Evolutionary conservation across 1,284 basidiomycete genomes (phyloP).

Genomic region (Ustilago trichophora): DNA sequence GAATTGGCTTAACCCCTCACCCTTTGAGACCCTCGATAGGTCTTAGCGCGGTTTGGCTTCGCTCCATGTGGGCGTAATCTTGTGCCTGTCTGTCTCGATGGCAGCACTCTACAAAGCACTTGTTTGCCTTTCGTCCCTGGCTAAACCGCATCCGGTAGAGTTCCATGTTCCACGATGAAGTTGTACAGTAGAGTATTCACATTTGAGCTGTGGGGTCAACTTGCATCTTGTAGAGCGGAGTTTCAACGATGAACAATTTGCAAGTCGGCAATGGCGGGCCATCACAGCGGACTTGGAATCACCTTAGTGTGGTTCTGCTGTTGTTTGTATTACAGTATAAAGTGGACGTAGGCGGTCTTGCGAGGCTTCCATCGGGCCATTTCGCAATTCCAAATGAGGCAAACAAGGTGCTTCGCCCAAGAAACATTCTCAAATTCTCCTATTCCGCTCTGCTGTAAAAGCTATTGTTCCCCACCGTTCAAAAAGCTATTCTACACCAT

Average conservation of each 20-base stretch:
- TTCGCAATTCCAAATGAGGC: too few species aligned
- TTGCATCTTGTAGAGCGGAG: conserved; percentile 1
- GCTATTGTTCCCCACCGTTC: too few species aligned
- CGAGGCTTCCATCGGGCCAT: conserved; percentile 1
- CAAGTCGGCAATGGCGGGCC: too few species aligned
- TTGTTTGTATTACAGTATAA: not conserved
- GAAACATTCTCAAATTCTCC: too few species aligned
- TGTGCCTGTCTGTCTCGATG: not conserved
- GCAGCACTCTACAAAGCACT: too few species aligned
- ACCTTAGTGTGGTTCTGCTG: not conserved
- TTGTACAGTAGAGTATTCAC: not conserved
- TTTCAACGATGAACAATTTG: not conserved
- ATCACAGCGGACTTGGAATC: not conserved
- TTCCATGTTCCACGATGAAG: too few species aligned
- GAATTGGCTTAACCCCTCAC: not conserved
- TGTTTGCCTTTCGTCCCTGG: too few species aligned
- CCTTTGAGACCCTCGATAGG: not conserved
- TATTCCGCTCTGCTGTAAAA: too few species aligned
- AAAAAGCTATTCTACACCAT: too few species aligned
- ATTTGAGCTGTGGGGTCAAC: not conserved
- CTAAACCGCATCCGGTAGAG: too few species aligned
- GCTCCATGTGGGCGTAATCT: conserved; percentile 3
- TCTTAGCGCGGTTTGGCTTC: conserved; percentile 4
- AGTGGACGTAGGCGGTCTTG: not conserved
- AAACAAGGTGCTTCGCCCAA: too few species aligned